A percentile compares a stretch with the other conserved stretches of the same genome.
These are phyloP conservation scores for Penicillium taxi DNA, from an alignment of 495 filamentous ascomycete species.

Conservation along the genomic window DNA sequence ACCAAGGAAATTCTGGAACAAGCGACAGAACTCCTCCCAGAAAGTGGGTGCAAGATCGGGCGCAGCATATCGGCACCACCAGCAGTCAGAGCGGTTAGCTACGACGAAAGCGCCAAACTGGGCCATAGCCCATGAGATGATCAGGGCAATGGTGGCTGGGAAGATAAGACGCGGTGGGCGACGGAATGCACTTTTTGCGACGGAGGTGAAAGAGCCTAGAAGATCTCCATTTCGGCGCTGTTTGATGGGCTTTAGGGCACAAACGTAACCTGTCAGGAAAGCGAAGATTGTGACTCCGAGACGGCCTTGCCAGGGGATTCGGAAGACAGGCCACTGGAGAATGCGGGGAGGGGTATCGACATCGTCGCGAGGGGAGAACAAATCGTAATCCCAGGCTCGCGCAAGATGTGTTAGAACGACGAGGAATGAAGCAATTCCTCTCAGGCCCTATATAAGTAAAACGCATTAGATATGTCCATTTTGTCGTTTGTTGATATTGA, in stretches of 20 bases:
- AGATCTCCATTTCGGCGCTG: constrained; percentile 48
- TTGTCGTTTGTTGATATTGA: no score
- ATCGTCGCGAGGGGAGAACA: constrained; percentile 48
- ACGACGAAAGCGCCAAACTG: constrained; percentile 53
- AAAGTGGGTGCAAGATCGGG: constrained; percentile 37
- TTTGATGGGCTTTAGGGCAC: constrained; percentile 58
- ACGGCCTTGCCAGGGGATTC: constrained; percentile 57
- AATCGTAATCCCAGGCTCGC: constrained; percentile 50
- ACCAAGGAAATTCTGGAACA: constrained; percentile 46
- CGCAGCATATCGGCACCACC: constrained; percentile 53
- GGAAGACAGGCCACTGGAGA: constrained; percentile 54
- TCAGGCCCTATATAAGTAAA: constrained; percentile 46
- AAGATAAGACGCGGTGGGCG: constrained; percentile 56
- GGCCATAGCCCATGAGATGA: constrained; percentile 54
- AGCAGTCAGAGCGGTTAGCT: constrained; percentile 49
- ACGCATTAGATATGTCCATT: no score
- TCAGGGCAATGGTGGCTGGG: constrained; percentile 51
- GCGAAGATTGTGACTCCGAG: constrained; percentile 61
- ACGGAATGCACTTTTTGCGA: constrained; percentile 57
- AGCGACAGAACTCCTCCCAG: constrained; percentile 29
- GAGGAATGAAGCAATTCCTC: constrained; percentile 58
- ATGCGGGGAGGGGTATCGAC: constrained; percentile 41
- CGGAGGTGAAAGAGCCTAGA: constrained; percentile 43
- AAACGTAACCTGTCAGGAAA: constrained; percentile 62
- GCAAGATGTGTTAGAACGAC: constrained; percentile 61